Evolutionary conservation across 345 rosid genomes (phyloP), one percentile per base, ranked within the genome.

Genomic region (Salix dunnii): DNA sequence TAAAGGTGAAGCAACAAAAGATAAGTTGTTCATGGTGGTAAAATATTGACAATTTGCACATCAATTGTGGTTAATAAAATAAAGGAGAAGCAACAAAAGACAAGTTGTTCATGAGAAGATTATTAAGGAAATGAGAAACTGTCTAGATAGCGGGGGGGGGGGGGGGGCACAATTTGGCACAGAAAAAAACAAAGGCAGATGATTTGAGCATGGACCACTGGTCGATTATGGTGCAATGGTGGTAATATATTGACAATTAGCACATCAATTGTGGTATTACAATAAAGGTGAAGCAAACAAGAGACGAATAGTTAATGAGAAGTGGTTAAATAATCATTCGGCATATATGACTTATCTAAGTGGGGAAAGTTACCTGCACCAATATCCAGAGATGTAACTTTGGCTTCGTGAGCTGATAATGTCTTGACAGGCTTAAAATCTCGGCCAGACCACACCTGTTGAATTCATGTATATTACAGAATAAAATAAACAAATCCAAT

Each of bases 361-460:
- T 35, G 17, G 40, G 55, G 64, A 66, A 74, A 76, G 70, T 71
- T 76, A 89, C 93, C 94, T 68, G 86, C 82, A 63, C 83, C 38
- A 53, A 93, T 77, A 84, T 93, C 97, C 71, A 91, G 35, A 51
- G 94, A 90, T 11, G 93, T 80, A 16, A 93, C 93, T 82, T 93
- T 91, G 25, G 94, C 89, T 87, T 96, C 98, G 42, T 93, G 99
- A 46, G 91, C 97, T 8, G 89, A 82, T 77, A 93, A 83, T 73
- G 89, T 85, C 82, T 85, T 96, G 16, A 93, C 91, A 60, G 89
- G 98, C 87, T 92, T 90, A 78, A 93, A 96, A 79, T 96, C 96
- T 78, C 88, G 82, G 42, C 95, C 95, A 0, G 99, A 96, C 99
- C 99, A 93, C 75, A 96, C 91, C 97, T 96, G 88, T 69, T 49